Percentiles rank a stretch among this genome's conserved stretches.
Conservation (phyloP, 768 basidiomycete genomes). For the Kondoa malvinella region DNA sequence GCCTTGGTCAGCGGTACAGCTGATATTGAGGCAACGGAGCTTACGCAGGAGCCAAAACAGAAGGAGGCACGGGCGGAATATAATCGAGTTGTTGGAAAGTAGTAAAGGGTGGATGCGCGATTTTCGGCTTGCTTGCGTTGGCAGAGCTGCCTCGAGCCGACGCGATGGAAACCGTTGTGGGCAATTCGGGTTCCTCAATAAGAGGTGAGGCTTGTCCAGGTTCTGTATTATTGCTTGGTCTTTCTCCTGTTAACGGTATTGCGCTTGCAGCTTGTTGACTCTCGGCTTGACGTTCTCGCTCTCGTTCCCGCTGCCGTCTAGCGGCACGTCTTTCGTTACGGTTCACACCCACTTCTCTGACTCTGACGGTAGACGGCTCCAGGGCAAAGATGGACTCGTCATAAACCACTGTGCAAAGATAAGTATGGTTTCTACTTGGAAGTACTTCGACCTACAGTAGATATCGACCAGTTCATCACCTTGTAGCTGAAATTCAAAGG, state of each 20-base stretch:
- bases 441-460: slow-evolving; percentile 33
- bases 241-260: neutral
- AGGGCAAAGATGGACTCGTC: slow-evolving; percentile 80
- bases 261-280: too few relatives aligned
- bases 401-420: slow-evolving; percentile 43
- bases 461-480: slow-evolving; percentile 85
- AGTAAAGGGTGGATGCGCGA: slow-evolving; percentile 44
- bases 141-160: neutral
- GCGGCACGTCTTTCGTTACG: slow-evolving; percentile 63
- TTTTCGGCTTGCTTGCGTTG: neutral
- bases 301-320: slow-evolving; percentile 55
- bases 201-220: neutral
- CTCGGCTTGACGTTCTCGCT: slow-evolving; percentile 36
- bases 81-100: slow-evolving; percentile 81
- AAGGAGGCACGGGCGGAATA: slow-evolving; percentile 71
- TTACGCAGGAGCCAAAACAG: slow-evolving; percentile 61
- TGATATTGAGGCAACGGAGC: neutral
- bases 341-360: slow-evolving; percentile 82
- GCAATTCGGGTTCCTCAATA: neutral
- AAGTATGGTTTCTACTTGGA: neutral
- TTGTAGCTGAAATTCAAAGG: slow-evolving; percentile 66
- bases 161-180: neutral
- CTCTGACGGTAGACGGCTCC: slow-evolving; percentile 79
- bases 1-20: neutral
- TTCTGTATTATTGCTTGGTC: too few relatives aligned